Evolutionary conservation across 2,329 filamentous ascomycete species (phyloP), one percentile per base, ranked within the genome.

Genomic region (Fusarium sterilihyphosum): DNA sequence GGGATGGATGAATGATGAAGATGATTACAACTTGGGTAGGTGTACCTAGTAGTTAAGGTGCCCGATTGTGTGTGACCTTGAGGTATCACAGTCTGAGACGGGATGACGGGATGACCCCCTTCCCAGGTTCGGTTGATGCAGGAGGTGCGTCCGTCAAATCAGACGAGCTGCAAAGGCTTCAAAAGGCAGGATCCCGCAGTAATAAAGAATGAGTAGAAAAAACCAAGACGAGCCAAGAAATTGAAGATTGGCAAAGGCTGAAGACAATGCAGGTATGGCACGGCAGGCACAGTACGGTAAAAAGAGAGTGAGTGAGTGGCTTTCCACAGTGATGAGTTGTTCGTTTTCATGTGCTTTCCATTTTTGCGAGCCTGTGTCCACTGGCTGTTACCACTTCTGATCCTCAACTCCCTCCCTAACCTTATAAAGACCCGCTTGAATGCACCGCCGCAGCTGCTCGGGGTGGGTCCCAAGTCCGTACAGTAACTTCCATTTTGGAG

Each of bases 321-420:
- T 69, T 69, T 56, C 40, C 41, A 58, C 50, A 58, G 60, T 61
- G 70, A 62, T 70, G 64, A 65, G 70, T 62, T 74, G 73, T 74
- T 73, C 67, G 49, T 70, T 67, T 66, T 65, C 65, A 75, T 77
- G 65, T 75, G 65, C 73, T 61, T 73, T 64, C 63, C 65, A 43
- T 60, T 76, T 73, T 76, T 76, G 49, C 64, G 35, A 65, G 58
- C 63, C 53, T 57, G 47, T 57, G 71, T 44, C 59, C 66, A 53
- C 64, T 65, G 31, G 46, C 22, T 47, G n/a, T 31, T 47, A 13
- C 29, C 54, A 33, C 40, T 46, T 58, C 31, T 20, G 37, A 43
- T 44, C 17, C 53, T n/a, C 17, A 56, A 24, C 38, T 46, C 26
- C 53, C 18, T 43, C 29, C 59, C 38, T 43, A 40, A 56, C 65